Evolutionary conservation across 257 asterid species (phyloP).

Genomic region (Nicotiana tabacum): DNA sequence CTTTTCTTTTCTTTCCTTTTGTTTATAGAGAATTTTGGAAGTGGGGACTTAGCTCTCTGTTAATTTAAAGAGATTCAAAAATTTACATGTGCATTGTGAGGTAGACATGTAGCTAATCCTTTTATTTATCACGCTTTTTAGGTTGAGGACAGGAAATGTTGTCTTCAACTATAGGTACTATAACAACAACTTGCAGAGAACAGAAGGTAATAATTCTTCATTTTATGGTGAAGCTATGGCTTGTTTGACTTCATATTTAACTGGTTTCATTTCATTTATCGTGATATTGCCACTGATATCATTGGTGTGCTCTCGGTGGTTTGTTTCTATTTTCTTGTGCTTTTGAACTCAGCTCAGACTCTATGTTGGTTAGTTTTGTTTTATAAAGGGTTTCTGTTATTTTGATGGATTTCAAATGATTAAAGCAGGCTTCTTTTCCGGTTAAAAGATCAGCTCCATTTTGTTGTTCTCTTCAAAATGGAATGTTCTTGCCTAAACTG

Average conservation of each 20-base stretch:
- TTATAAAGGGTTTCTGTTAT: not conserved
- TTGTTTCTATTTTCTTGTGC: not conserved
- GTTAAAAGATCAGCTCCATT: no score
- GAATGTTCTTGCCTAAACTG: no score
- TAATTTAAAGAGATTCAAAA: not conserved
- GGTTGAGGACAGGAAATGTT: conserved; percentile 98
- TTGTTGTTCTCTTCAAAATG: no score
- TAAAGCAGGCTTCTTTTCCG: no score
- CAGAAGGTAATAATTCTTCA: conserved; percentile 65
- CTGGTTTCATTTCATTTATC: not conserved
- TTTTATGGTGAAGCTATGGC: not conserved
- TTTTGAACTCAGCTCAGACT: not conserved
- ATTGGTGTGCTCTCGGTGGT: not conserved
- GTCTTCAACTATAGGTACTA: conserved; percentile 89
- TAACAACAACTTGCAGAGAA: conserved; percentile 79
- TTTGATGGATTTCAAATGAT: not conserved
- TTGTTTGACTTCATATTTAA: not conserved
- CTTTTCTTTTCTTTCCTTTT: not conserved
- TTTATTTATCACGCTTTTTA: conserved; percentile 26
- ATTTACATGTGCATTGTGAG: not conserved
- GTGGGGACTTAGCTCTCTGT: not conserved
- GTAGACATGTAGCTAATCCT: not conserved
- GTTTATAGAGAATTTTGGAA: not conserved
- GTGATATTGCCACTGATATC: not conserved
- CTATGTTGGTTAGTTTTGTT: not conserved